Evolutionary conservation across 805 yeast species (phyloP).

Genomic region (Debaryomyces maramus): DNA sequence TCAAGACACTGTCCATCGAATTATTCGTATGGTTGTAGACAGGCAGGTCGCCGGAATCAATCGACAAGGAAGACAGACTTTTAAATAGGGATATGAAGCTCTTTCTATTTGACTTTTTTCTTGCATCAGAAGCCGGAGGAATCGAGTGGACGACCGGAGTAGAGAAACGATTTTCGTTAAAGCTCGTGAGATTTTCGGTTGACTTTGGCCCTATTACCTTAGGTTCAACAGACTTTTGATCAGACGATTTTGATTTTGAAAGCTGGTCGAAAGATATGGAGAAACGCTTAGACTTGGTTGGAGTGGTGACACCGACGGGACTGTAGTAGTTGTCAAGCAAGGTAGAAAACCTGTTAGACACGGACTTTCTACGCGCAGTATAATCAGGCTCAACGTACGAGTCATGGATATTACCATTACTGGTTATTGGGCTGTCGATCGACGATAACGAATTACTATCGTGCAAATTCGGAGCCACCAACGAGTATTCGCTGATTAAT

Average conservation of each 20-base stretch:
- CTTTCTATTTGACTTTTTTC: slow-evolving; percentile 11
- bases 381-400: slow-evolving; percentile 10
- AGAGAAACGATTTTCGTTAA: background rate
- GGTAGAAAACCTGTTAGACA: slow-evolving; percentile 17
- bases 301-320: slow-evolving; percentile 14
- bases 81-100: slow-evolving; percentile 17
- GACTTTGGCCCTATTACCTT: background rate
- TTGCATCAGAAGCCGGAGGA: too few species aligned
- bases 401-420: slow-evolving; percentile 7
- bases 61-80: slow-evolving; percentile 1
- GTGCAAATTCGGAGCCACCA: slow-evolving; percentile 7
- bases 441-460: slow-evolving; percentile 6
- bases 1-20: slow-evolving; percentile 3
- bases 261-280: slow-evolving; percentile 9
- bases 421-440: slow-evolving; percentile 10
- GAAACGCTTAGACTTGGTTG: slow-evolving; percentile 12
- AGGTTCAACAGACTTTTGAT: background rate
- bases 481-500: slow-evolving; percentile 5
- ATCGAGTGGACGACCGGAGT: too few species aligned
- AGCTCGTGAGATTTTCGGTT: background rate
- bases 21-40: slow-evolving; percentile 1
- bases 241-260: background rate
- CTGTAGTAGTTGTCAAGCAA: slow-evolving; percentile 19
- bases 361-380: slow-evolving; percentile 14
- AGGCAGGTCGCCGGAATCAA: background rate